Conservation (phyloP, 2,329 filamentous ascomycete species). For the Cladosporium phlei region DNA sequence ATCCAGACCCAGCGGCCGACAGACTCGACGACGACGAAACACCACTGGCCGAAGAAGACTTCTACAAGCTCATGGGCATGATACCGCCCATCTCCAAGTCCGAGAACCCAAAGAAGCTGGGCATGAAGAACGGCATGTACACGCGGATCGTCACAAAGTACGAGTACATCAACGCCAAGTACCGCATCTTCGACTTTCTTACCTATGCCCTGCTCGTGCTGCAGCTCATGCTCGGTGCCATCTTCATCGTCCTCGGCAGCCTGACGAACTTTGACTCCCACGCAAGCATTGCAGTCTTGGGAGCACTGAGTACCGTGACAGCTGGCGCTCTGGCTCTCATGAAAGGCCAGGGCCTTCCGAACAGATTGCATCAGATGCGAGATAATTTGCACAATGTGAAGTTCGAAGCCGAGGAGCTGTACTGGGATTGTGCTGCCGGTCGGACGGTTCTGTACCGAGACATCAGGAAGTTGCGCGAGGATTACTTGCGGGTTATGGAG, state of each 20-base stretch:
- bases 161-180: slow-evolving; percentile 25
- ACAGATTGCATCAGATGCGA: slow-evolving; percentile 30
- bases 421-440: slow-evolving; percentile 32
- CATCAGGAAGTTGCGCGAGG: slow-evolving; percentile 32
- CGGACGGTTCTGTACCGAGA: slow-evolving; percentile 28
- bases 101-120: slow-evolving; percentile 24
- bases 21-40: slow-evolving; percentile 22
- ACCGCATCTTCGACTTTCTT: slow-evolving; percentile 28
- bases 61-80: slow-evolving; percentile 32
- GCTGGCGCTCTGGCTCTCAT: slow-evolving; percentile 32
- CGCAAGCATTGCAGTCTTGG: slow-evolving; percentile 29
- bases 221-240: slow-evolving; percentile 32
- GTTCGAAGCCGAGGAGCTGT: slow-evolving; percentile 34
- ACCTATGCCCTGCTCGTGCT: slow-evolving; percentile 29
- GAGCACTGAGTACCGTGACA: slow-evolving; percentile 32
- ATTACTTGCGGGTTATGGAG: slow-evolving; percentile 29
- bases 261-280: slow-evolving; percentile 25
- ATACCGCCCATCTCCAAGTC: slow-evolving; percentile 16
- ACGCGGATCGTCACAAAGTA: slow-evolving; percentile 18
- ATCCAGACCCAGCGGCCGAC: slow-evolving; percentile 25
- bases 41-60: slow-evolving; percentile 22
- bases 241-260: slow-evolving; percentile 34
- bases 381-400: slow-evolving; percentile 30
- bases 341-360: slow-evolving; percentile 35
- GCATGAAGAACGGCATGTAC: slow-evolving; percentile 27